Evolutionary conservation across 2,329 filamentous ascomycete species (phyloP).

Genomic region (Diaporthe amygdali): DNA sequence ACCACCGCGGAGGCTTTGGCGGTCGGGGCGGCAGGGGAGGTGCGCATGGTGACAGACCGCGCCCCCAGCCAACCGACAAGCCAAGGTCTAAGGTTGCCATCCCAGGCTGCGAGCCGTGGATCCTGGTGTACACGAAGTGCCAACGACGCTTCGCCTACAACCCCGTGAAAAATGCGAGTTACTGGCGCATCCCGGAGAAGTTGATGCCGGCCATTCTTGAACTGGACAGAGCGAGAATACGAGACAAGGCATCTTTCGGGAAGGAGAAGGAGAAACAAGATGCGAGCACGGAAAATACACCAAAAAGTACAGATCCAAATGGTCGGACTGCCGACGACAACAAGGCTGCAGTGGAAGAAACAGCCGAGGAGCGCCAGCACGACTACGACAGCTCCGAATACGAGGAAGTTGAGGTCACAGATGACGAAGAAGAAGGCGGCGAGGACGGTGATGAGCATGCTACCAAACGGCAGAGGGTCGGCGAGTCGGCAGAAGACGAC

Average conservation of each 20-base stretch:
- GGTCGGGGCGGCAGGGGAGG: constrained; percentile 34
- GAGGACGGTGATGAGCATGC: constrained; percentile 52
- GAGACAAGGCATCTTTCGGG: constrained; percentile 53
- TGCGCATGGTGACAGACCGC: constrained; percentile 63
- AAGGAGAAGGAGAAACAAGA: constrained; percentile 24
- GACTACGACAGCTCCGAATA: constrained; percentile 73
- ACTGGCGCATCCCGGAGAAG: constrained; percentile 92
- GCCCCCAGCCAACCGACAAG: constrained; percentile 75
- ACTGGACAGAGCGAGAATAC: constrained; percentile 74
- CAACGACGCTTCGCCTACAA: constrained; percentile 92
- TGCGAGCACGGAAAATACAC: constrained; percentile 19
- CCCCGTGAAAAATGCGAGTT: constrained; percentile 81
- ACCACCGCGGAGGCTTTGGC: constrained; percentile 40
- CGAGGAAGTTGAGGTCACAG: constrained; percentile 75
- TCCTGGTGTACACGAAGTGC: constrained; percentile 91
- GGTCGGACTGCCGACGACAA: constrained; percentile 35
- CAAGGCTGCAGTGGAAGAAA: constrained; percentile 38
- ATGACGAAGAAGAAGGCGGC: constrained; percentile 59
- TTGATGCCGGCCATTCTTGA: constrained; percentile 78
- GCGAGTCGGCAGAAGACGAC: constrained; percentile 45
- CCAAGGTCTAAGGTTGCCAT: constrained; percentile 82
- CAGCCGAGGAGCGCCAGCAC: constrained; percentile 46
- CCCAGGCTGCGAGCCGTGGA: constrained; percentile 83
- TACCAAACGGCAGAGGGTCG: constrained; percentile 54
- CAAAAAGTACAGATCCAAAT: neutral